Conservation (phyloP, 2,329 filamentous ascomycete species). For the Phialophora tarda region DNA sequence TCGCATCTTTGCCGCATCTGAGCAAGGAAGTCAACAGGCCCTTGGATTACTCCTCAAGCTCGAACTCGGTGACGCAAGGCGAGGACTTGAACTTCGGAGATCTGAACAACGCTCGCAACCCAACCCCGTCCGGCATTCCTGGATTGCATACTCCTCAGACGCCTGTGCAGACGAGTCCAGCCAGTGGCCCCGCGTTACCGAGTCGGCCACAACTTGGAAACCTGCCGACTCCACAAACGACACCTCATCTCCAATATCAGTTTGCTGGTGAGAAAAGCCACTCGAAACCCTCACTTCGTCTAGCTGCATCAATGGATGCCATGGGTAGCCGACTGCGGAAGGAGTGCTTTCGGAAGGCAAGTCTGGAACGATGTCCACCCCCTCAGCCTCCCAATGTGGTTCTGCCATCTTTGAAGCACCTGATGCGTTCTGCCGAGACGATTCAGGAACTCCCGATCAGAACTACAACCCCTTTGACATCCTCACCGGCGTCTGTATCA, state of each 20-base stretch:
- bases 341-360: conserved; percentile 61
- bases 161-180: conserved; percentile 29
- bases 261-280: conserved; percentile 47
- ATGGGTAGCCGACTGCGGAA: conserved; percentile 65
- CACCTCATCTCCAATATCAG: conserved; percentile 54
- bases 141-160: conserved; percentile 23
- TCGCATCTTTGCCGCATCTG: conserved; percentile 7
- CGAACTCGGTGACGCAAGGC: conserved; percentile 11
- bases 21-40: conserved; percentile 12
- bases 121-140: background rate
- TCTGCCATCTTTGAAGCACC: conserved; percentile 27
- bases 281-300: conserved; percentile 63
- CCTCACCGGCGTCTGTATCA: conserved; percentile 67
- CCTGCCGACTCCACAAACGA: conserved; percentile 67
- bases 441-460: conserved; percentile 26
- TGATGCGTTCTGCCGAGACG: conserved; percentile 36
- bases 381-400: conserved; percentile 39
- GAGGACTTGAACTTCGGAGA: conserved; percentile 35
- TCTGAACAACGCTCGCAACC: conserved; percentile 24
- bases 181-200: conserved; percentile 53
- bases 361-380: conserved; percentile 58
- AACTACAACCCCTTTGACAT: conserved; percentile 41
- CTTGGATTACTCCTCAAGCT: conserved; percentile 13
- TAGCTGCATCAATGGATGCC: conserved; percentile 62
- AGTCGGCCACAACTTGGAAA: conserved; percentile 60